These are phyloP conservation scores for Prunella vulgaris DNA, from an alignment of 257 asterid genomes.

Conservation along the genomic window DNA sequence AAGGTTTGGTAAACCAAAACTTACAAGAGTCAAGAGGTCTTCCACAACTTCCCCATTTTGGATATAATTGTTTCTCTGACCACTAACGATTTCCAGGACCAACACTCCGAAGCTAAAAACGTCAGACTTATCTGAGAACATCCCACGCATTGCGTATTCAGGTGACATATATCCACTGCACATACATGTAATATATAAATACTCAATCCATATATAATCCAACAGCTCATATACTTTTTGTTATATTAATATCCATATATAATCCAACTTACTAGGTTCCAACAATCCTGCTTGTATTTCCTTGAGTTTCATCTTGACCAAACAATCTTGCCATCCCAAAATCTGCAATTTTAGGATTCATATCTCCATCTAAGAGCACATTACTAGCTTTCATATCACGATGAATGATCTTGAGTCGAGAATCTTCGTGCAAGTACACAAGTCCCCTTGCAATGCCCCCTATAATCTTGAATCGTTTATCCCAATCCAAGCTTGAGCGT, in stretches of 20 bases:
- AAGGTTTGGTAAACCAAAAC: not conserved
- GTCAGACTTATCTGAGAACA: slow-evolving; percentile 18
- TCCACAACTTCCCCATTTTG: slow-evolving; percentile 13
- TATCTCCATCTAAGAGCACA: slow-evolving; percentile 34
- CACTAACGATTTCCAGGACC: slow-evolving; percentile 22
- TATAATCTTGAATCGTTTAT: slow-evolving; percentile 35
- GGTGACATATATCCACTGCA: slow-evolving; percentile 31
- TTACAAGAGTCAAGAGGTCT: slow-evolving; percentile 25
- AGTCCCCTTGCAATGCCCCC: slow-evolving; percentile 40
- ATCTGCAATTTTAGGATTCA: slow-evolving; percentile 51
- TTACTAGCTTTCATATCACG: slow-evolving; percentile 42
- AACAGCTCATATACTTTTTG: not conserved
- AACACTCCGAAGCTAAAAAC: slow-evolving; percentile 28
- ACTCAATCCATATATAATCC: not conserved
- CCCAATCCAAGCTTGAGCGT: slow-evolving; percentile 30
- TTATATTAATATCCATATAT: not conserved
- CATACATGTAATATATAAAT: not conserved
- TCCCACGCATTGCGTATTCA: slow-evolving; percentile 25
- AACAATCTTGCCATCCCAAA: slow-evolving; percentile 53
- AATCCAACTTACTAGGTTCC: slow-evolving; percentile 43
- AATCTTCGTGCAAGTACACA: slow-evolving; percentile 44
- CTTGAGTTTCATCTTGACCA: slow-evolving; percentile 31
- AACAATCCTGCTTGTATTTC: slow-evolving; percentile 30
- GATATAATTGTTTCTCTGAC: slow-evolving; percentile 16
- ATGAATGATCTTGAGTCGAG: slow-evolving; percentile 42